Evolutionary conservation across 2,329 filamentous ascomycete species (phyloP), one percentile per base, ranked within the genome.

Genomic region (Penicillium sp.): DNA sequence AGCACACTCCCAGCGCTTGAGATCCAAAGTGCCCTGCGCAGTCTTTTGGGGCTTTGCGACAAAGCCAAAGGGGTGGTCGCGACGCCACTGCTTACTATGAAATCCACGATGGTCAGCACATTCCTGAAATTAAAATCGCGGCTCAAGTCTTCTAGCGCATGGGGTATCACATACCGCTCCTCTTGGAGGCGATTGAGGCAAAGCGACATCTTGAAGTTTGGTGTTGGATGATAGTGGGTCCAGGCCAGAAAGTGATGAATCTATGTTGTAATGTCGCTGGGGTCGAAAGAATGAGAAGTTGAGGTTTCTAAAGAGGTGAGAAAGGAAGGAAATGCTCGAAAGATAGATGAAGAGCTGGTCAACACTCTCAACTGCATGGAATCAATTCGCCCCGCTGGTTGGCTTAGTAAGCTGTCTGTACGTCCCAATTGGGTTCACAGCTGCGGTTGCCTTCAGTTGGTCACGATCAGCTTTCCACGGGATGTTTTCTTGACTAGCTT

Each of bases 31-130:
- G 50, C 91, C 92, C 61, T 90, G 82, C 16, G 86, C 74, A 58
- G 85, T 92, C 63, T 93, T 88, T 57, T 86, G 79, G 12, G 95
- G 94, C 69, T 92, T 90, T 23, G 94, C 94, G 73, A 89, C 96
- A 78, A 99, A 99, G 56, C 94, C 94, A 68, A 99, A 99, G 0
- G 95, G 95, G 68, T 99, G 94, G 65, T 99, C 93, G 70, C 87
- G 87, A 61, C 94, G 86, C 94, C 94, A 99, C 77, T 96, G 90
- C 77, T 96, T 97, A 59, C 92, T 96, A 64, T 39, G 46, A n/a
- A 38, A 58, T 44, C n/a, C 42, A 39, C 38, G 41, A 52, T 54
- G 53, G 52, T 59, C 47, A 56, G 60, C 41, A 50, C 23, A 43
- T 47, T 47, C 41, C 8, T 38, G 29, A 9, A 7, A 41, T 47